Evolutionary conservation across 2,329 filamentous ascomycete species (phyloP), one percentile per base, ranked within the genome.

Genomic region (Cytospora chrysosperma): DNA sequence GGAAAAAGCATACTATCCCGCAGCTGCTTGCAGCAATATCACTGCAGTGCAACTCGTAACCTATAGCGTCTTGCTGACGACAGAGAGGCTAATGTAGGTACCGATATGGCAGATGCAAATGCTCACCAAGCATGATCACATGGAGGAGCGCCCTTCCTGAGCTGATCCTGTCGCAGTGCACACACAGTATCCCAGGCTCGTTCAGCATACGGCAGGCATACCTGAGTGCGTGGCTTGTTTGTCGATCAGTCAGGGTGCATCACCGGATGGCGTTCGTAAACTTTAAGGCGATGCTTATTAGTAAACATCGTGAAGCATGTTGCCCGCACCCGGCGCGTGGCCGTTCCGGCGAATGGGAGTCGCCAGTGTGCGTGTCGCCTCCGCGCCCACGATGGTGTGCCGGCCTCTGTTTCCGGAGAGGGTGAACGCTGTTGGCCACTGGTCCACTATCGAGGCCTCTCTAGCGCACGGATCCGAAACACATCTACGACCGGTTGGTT

Each of bases 361-460:
- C n/a, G 24, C 49, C 52, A 54, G 26, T 28, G 24, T 26, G 17
- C 50, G 37, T 26, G 26, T 59, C 53, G 59, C 51, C 59, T 65
- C 37, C 19, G 12, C 40, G 26, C 24, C 55, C 50, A 43, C 43
- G 32, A 62, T 56, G 56, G 56, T 27, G 37, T n/a, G 63, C 27
- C 59, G 62, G 63, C 59, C 59, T 61, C n/a, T 59, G 55, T 65
- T 52, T 53, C 60, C 59, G 60, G 56, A 54, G 60, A 34, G 15
- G 24, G n/a, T 40, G 60, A n/a, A 65, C 57, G 56, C 47, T 27
- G 43, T 19, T 34, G 63, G 56, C 47, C 21, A 34, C 13, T 34
- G 63, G 56, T 50, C 56, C 64, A 57, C 61, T 58, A 28, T 40
- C 32, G 55, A 56, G 40, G 54, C 51, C 37, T 62, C 56, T 43